A percentile compares a stretch with the other conserved stretches of the same genome.
phyloP scores from a whole-genome alignment of 1,284 basidiomycete species.

The Anthracocystis panici-leucophaei region DNA sequence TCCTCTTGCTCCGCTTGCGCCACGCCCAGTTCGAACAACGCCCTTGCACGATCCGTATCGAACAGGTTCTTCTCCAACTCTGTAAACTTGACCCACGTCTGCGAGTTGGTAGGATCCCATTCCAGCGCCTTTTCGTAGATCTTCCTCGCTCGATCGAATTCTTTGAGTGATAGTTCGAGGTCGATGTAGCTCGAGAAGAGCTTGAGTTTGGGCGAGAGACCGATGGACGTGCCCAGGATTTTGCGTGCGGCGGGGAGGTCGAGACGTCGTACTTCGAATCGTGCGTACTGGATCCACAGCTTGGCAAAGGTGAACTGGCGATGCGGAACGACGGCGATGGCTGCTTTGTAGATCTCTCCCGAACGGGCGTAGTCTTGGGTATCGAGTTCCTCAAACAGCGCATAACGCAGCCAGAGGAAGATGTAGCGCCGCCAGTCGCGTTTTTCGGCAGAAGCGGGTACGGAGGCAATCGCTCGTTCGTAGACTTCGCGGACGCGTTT shows the following conservation, averaged over 20 bases:
- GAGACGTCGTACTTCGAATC: slow-evolving; percentile 88
- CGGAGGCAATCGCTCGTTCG: slow-evolving; percentile 94
- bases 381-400: slow-evolving; percentile 96
- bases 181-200: slow-evolving; percentile 66
- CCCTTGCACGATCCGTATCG: slow-evolving; percentile 90
- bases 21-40: slow-evolving; percentile 95
- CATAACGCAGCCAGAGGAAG: slow-evolving; percentile 95
- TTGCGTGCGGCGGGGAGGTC: slow-evolving; percentile 88
- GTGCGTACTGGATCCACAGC: slow-evolving; percentile 79
- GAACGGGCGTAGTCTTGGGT: slow-evolving; percentile 87
- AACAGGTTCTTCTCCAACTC: slow-evolving; percentile 92
- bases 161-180: slow-evolving; percentile 71
- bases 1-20: slow-evolving; percentile 76
- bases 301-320: slow-evolving; percentile 98
- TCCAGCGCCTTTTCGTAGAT: slow-evolving; percentile 90
- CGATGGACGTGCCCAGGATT: slow-evolving; percentile 88
- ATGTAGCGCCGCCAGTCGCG: slow-evolving; percentile 86
- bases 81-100: slow-evolving; percentile 91
- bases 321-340: slow-evolving; percentile 88
- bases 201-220: slow-evolving; percentile 92
- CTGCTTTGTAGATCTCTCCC: slow-evolving; percentile 92
- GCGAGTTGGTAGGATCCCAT: slow-evolving; percentile 65
- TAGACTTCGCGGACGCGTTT: slow-evolving; percentile 88
- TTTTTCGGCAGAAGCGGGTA: slow-evolving; percentile 87
- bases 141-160: slow-evolving; percentile 92